Conservation (phyloP, 805 yeast genomes). For the Schwanniomyces occidentalis region DNA sequence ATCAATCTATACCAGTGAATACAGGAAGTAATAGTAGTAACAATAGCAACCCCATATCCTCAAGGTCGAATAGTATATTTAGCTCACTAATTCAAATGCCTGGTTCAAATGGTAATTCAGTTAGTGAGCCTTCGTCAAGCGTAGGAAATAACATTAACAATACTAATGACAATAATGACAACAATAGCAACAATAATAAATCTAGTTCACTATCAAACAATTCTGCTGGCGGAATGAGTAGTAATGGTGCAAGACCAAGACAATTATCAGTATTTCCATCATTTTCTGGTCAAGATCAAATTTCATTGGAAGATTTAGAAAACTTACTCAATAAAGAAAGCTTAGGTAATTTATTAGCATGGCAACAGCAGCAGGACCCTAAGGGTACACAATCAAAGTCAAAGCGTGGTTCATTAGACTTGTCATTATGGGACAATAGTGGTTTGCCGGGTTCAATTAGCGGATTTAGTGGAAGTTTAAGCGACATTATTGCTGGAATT, state of each 20-base stretch:
- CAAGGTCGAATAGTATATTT: constrained; percentile 40
- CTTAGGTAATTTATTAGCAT: constrained; percentile 28
- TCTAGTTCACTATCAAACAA: constrained; percentile 4
- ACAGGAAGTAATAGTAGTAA: background rate
- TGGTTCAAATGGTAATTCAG: constrained; percentile 31
- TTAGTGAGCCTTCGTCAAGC: constrained; percentile 23
- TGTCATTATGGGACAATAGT: constrained; percentile 27
- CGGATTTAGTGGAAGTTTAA: constrained; percentile 31
- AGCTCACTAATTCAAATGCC: constrained; percentile 42
- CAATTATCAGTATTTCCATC: constrained; percentile 21
- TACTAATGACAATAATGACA: background rate
- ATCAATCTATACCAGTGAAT: no score
- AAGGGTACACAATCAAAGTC: constrained; percentile 16
- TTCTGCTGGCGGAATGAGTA: constrained; percentile 12
- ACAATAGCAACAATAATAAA: constrained; percentile 6
- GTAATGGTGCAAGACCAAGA: constrained; percentile 10
- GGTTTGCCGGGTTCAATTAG: constrained; percentile 27
- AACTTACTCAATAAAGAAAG: constrained; percentile 34
- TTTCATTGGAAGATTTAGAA: constrained; percentile 33
- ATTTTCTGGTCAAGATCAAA: constrained; percentile 15
- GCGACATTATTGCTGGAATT: constrained; percentile 34
- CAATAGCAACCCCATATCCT: constrained; percentile 20
- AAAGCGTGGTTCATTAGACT: constrained; percentile 29
- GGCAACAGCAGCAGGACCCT: constrained; percentile 25
- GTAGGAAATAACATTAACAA: constrained; percentile 3